Conservation (phyloP, 257 asterid species). For the Verbascum thapsus region DNA sequence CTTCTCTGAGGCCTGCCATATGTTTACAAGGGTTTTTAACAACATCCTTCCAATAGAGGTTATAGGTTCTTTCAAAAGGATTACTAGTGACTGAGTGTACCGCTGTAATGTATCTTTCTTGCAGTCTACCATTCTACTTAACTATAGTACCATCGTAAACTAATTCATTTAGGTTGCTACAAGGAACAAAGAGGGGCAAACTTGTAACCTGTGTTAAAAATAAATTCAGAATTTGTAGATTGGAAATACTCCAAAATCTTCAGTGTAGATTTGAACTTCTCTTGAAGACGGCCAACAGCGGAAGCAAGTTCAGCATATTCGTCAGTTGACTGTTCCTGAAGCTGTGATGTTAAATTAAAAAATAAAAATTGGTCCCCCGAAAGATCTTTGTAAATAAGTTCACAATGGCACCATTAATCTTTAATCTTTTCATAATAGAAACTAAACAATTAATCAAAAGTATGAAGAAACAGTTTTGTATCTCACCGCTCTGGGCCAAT, state of each 20-base stretch:
- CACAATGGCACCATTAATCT: neutral
- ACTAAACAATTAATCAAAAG: constrained; percentile 10
- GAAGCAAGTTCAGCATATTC: constrained; percentile 61
- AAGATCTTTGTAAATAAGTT: neutral
- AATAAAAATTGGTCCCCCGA: neutral
- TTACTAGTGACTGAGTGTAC: neutral
- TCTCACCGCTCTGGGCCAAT: constrained; percentile 74
- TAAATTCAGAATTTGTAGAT: constrained; percentile 73
- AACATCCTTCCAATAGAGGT: neutral
- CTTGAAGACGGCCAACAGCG: constrained; percentile 55
- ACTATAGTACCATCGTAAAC: neutral
- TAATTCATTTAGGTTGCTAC: constrained; percentile 2
- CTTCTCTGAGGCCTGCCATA: neutral
- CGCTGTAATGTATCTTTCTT: too few species aligned
- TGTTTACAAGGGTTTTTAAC: neutral
- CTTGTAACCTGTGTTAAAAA: constrained; percentile 77
- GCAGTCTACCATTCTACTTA: neutral
- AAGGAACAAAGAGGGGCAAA: constrained; percentile 18
- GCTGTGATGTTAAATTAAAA: constrained; percentile 54
- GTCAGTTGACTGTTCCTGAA: constrained; percentile 49
- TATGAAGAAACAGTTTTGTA: constrained; percentile 18
- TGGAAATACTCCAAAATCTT: constrained; percentile 64
- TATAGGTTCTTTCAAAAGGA: neutral
- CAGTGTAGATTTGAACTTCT: constrained; percentile 58
- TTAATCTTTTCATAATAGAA: too few species aligned